Conservation (phyloP, 352 stramenopile species). For the Globisporangium spiculum region DNA sequence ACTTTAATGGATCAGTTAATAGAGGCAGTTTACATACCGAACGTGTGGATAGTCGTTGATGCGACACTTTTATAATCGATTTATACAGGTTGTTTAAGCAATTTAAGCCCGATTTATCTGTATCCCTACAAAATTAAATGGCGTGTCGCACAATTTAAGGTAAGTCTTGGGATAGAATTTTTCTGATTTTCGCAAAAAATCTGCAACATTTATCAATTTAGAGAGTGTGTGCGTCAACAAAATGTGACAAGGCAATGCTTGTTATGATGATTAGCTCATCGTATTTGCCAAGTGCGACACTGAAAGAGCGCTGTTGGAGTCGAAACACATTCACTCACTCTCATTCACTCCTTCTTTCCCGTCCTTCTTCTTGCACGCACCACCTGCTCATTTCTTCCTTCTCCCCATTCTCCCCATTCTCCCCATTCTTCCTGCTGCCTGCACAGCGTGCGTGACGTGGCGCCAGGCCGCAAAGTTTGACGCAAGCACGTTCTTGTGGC, state of each 20-base stretch:
- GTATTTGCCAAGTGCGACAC: not conserved
- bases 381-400: not conserved
- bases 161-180: not conserved
- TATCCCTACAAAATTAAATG: not conserved
- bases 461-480: not conserved
- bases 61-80: not conserved
- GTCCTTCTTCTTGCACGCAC: too few species aligned
- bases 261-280: slow-evolving; percentile 2
- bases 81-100: not conserved
- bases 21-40: not conserved
- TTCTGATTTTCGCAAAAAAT: not conserved
- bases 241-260: not conserved
- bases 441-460: not conserved
- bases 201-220: not conserved
- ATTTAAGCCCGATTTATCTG: not conserved
- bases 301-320: not conserved
- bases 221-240: not conserved
- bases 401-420: not conserved
- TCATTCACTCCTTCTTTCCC: not conserved
- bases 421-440: not conserved
- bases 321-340: not conserved
- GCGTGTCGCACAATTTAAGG: not conserved
- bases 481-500: slow-evolving; percentile 2
- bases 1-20: not conserved
- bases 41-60: not conserved